Evolutionary conservation across 2,329 filamentous ascomycete genomes (phyloP), one percentile per base, ranked within the genome.

Genomic region (Neophaeococcomyces aloes): DNA sequence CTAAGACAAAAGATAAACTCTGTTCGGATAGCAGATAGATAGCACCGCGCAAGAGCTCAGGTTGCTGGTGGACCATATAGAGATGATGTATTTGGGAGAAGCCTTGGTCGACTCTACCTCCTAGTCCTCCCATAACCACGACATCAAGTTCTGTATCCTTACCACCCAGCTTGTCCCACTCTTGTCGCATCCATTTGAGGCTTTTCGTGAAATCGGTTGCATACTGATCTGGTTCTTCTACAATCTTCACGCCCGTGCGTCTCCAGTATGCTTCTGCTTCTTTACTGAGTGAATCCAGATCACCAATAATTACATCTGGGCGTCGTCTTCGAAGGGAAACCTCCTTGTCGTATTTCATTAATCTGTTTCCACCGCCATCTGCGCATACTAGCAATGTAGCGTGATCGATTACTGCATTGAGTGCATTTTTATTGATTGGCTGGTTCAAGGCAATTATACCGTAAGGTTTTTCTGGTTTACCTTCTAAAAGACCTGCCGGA

Each of bases 171-270:
- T 46, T 29, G 21, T 51, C 38, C 44, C 44, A 33, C 30, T 42
- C 23, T 45, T 47, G 13, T 35, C 41, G 38, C 50, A 79, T 72
- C 63, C 73, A 81, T 52, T 63, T 70, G 53, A 83, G 75, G 55
- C 79, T 85, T 68, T 98, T 98, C 55, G 76, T 80, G 55, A 96
- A 94, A 62, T 98, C 91, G 21, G 91, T 94, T 15, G 81, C 83
- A 54, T 93, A 76, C 62, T 96, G 86, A 59, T 93, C 85, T n/a
- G 70, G 61, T 50, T 89, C 79, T 54, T 78, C 68, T 51, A 86
- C 71, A 42, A 96, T 70, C 10, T 70, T 58, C 2, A 86, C 74
- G n/a, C 48, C 61, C 41, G 72, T 69, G 17, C 69, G 65, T 27
- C 73, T 68, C 64, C 88, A 94, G 63, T 83, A 81, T n/a, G 70